These are phyloP conservation scores for Talaromyces sp. DNA, from an alignment of 2,329 filamentous ascomycete species.

Conservation along the genomic window DNA sequence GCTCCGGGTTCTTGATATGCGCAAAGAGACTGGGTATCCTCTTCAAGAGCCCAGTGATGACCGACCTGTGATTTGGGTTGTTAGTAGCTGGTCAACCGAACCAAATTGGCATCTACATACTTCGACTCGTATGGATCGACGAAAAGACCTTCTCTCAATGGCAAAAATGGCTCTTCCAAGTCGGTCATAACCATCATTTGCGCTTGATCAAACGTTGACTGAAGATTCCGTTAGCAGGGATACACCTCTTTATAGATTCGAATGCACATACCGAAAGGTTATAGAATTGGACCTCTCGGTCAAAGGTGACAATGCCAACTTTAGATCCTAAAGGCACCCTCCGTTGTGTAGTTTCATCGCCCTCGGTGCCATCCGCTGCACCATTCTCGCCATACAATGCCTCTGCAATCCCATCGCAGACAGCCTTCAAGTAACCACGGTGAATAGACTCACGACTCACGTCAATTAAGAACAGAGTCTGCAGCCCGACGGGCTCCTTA, in stretches of 20 bases:
- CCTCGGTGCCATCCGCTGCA: constrained; percentile 58
- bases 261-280: constrained; percentile 73
- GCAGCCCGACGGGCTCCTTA: constrained; percentile 83
- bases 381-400: constrained; percentile 76
- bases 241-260: constrained; percentile 3
- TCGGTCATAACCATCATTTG: constrained; percentile 99
- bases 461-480: constrained; percentile 90
- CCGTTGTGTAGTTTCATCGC: constrained; percentile 50
- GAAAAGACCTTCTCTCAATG: constrained; percentile 87
- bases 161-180: constrained; percentile 93
- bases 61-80: constrained; percentile 50
- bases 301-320: constrained; percentile 93
- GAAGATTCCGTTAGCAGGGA: constrained; percentile 28
- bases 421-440: constrained; percentile 85
- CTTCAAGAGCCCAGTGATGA: constrained; percentile 85
- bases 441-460: constrained; percentile 90
- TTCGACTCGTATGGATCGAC: constrained; percentile 92
- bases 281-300: constrained; percentile 97
- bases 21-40: constrained; percentile 85
- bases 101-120: constrained; percentile 41
- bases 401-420: constrained; percentile 83
- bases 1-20: constrained; percentile 84
- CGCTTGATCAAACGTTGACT: constrained; percentile 77
- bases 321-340: constrained; percentile 76
- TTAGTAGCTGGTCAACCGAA: constrained; percentile 26